These are phyloP conservation scores for Talaromyces albobiverticillius DNA, from an alignment of 2,329 filamentous ascomycete genomes.

Conservation along the genomic window DNA sequence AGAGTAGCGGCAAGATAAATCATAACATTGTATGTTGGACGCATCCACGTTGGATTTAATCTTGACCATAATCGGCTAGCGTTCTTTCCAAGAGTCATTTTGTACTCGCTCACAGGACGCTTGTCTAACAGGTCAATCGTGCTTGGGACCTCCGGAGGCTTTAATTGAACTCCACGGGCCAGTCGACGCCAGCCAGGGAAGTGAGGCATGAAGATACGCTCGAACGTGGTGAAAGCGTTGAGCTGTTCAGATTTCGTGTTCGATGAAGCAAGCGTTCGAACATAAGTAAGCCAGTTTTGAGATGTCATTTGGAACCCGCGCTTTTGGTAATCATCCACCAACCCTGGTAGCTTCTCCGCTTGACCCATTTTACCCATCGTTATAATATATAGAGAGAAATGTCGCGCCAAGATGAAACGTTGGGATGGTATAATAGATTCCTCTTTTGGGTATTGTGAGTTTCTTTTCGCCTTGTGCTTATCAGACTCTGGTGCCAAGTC, in stretches of 20 bases:
- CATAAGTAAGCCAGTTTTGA: conserved; percentile 75
- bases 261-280: conserved; percentile 64
- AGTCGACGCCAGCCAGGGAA: conserved; percentile 70
- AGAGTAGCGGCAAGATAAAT: conserved; percentile 43
- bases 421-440: conserved; percentile 31
- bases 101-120: conserved; percentile 20
- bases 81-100: conserved; percentile 29
- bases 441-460: neutral
- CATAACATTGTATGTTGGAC: conserved; percentile 44
- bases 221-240: conserved; percentile 69
- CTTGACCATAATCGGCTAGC: conserved; percentile 33
- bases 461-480: too few species aligned
- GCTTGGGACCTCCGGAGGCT: conserved; percentile 26
- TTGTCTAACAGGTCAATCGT: conserved; percentile 33
- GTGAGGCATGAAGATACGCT: conserved; percentile 71
- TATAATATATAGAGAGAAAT: conserved; percentile 52
- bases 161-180: conserved; percentile 30
- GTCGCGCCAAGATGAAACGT: conserved; percentile 48
- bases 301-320: conserved; percentile 73
- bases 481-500: neutral
- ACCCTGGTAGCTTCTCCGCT: conserved; percentile 48
- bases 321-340: conserved; percentile 56
- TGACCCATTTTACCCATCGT: conserved; percentile 54
- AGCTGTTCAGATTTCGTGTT: conserved; percentile 54
- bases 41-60: conserved; percentile 38